Evolutionary conservation across 2,329 filamentous ascomycete genomes (phyloP), one percentile per base, ranked within the genome.

Genomic region (Tolypocladium inflatum): DNA sequence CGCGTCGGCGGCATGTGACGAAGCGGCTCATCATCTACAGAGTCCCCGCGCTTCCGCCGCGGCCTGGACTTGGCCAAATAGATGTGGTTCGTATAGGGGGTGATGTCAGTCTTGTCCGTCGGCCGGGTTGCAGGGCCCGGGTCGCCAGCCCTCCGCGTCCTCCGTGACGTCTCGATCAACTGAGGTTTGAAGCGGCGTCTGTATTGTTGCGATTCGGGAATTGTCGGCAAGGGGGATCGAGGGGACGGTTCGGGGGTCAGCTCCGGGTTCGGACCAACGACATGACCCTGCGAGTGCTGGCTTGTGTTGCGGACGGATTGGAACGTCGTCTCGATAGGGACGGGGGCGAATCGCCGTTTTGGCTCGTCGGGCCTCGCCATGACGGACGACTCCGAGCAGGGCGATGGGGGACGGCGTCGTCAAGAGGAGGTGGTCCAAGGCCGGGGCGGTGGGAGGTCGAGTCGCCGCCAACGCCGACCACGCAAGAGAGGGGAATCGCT

Each of bases 161-260:
- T 81, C 65, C 85, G 84, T 4, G 88, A 88, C 3, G 89, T 92
- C 71, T 93, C 90, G 61, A 96, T 86, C 57, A 96, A 77, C 66
- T 93, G 87, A 15, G 91, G 91, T 37, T 86, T 81, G 70, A 95
- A 96, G 60, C 76, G 75, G 62, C 80, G 77, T 35, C 64, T 75
- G 67, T 50, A 76, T 70, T 48, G 76, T 69, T 58, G 74, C 72
- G 63, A 71, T 65, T 64, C 75, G 72, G 50, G 74, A 71, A 2
- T 76, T 30, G 58, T 60, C 54, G 77, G 74, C 2, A 78, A 78
- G 7, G 76, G 73, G 13, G 78, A 77, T 57, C 78, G 78, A 48
- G 80, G 80, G 54, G 79, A 81, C 19, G 78, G 74, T 63, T 80
- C 78, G 30, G 80, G 79, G 0, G 81, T 84, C 37, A 80, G 76